A percentile compares a stretch with the other conserved stretches of the same genome.
phyloP scores from a whole-genome alignment of 2,329 filamentous ascomycete species.

The Blastomyces parvus region DNA sequence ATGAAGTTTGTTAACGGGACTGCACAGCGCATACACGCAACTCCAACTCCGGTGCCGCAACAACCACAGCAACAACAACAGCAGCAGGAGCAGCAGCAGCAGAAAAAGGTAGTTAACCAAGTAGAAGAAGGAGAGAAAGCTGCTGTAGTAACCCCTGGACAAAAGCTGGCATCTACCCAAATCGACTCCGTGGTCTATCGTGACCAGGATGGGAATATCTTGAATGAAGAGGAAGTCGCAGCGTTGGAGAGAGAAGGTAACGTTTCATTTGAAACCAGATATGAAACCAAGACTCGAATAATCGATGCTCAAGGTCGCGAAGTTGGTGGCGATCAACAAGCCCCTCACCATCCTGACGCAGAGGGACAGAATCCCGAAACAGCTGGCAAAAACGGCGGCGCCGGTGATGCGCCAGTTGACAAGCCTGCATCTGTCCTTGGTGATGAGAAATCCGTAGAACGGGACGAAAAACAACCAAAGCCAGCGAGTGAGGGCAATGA shows the following conservation, averaged over 20 bases:
- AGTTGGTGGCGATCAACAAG: conserved; percentile 42
- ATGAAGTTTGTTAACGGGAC: conserved; percentile 10
- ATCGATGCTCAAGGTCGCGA: conserved; percentile 74
- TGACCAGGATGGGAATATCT: conserved; percentile 83
- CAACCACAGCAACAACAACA: neutral
- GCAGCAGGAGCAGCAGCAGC: conserved; percentile 15
- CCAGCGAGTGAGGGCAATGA: conserved; percentile 41
- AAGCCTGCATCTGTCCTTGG: conserved; percentile 34
- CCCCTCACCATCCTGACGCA: conserved; percentile 48
- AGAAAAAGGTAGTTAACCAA: conserved; percentile 19
- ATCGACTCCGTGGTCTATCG: conserved; percentile 90
- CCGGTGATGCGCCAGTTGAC: conserved; percentile 25
- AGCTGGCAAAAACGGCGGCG: conserved; percentile 31
- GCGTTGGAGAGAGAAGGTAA: conserved; percentile 65
- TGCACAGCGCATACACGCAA: conserved; percentile 14
- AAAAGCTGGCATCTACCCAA: conserved; percentile 35
- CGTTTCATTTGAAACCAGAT: conserved; percentile 89
- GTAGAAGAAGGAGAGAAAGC: neutral
- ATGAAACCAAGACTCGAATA: conserved; percentile 85
- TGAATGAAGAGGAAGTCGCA: conserved; percentile 74
- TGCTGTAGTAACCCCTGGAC: conserved; percentile 25
- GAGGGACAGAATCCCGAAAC: conserved; percentile 52
- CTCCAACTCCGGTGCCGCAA: conserved; percentile 14
- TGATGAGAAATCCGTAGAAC: conserved; percentile 30
- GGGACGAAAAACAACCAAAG: conserved; percentile 32